Evolutionary conservation across 345 rosid species (phyloP), one percentile per base, ranked within the genome.

Genomic region (Pelargonium nanum): DNA sequence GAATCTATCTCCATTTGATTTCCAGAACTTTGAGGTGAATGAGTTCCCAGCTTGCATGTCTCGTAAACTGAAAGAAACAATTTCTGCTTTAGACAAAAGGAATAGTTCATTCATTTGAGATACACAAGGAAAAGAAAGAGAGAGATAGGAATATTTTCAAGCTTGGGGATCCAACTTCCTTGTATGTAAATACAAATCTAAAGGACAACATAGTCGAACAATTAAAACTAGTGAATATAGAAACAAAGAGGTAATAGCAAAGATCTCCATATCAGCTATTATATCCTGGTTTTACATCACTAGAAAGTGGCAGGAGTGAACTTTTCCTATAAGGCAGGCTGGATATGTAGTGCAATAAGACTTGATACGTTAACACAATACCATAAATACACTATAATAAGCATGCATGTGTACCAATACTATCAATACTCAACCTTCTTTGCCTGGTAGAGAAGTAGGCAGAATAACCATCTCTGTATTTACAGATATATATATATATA

Each of bases 21-120:
- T 79, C 85, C 99, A 60, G 73, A 62, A 80, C 73, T 82, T 66
- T 80, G 92, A 65, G 97, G 97, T 65, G 80, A 75, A 81, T 90
- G 99, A 62, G 92, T 81, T 76, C 99, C 99, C 65, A 93, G 80
- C 70, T 86, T 83, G 80, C 97, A 93, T 53, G 87, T 77, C 74
- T 93, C 99, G 71, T 93, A 93, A 78, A 89, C 99, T 93, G 74
- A 60, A 67, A 12, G 28, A 30, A n/a, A 32, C 55, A 60, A 59
- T 26, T n/a, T 4, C 23, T 34, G 19, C 13, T 40, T 51, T 40
- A 40, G 32, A 28, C 32, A 40, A 40, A 40, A 40, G 48, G 16
- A 40, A 40, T 40, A 40, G 16, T 12, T 7, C 48, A 40, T 40
- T 40, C 48, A 40, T 12, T 40, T 4, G 7, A 40, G 15, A 40